Evolutionary conservation across 805 yeast species (phyloP), one percentile per base, ranked within the genome.

Genomic region (Saturnispora silvae): DNA sequence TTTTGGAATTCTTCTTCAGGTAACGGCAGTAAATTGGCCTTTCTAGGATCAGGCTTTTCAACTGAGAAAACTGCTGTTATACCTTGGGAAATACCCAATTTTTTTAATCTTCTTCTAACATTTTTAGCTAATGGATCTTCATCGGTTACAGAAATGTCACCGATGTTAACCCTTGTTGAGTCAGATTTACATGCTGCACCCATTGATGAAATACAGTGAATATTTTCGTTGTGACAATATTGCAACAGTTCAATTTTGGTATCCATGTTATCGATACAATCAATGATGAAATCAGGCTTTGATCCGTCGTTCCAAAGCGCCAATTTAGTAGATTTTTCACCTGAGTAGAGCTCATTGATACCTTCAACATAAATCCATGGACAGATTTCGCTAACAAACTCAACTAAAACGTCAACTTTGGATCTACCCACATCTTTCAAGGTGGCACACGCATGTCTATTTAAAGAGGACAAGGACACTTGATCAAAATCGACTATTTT

Each of bases 161-260:
- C 86, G 29, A 92, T 70, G 53, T 85, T 82, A 40, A 92, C 74
- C 51, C 97, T 68, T 3, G 96, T 80, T 10, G 97, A 94, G 54
- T 92, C 99, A 36, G 94, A 80, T 57, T 92, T 92, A 48, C 95
- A 81, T 4, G 96, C 95, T 1, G 99, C 97, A 20, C 99, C 99
- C 76, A 94, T 94, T 1, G 96, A 82, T 4, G 94, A 77, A 28
- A 92, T 71, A 23, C 86, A 81, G n/a, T 72, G 73, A 24, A 89
- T 54, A 2, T 67, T 57, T 31, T 74, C 60, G 14, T 67, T 65
- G 53, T 77, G 63, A 46, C 94, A 79, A 58, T 68, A 87, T 23
- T 77, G 77, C 46, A 92, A 63, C 36, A 92, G 63, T 51, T 92
- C 98, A 20, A 87, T 94, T 52, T 92, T 92, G n/a, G 97, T 87